Evolutionary conservation across 192 early-diverging fungal genomes (phyloP), one percentile per base, ranked within the genome.

Genomic region (Coemansia sp.): DNA sequence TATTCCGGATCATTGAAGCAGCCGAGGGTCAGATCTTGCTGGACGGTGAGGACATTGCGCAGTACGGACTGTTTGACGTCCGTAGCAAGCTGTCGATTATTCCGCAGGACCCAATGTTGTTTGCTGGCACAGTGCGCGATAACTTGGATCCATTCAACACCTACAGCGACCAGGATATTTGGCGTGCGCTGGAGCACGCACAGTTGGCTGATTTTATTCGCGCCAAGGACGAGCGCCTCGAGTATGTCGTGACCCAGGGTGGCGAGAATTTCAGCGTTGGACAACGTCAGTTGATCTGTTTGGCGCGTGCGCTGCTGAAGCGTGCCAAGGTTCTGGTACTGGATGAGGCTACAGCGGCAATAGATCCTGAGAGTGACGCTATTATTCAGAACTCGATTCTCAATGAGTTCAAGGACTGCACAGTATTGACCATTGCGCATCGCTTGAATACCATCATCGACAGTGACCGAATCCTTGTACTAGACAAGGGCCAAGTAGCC

Each of bases 121-220:
- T 94, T 71, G 86, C 83, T 11, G 90, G 90, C 29, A 90, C 90
- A 2, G 79, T 96, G 52, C 88, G 96, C 22, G 86, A 87, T 47
- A 96, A 96, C 71, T 72, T 96, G 66, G 95, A 98, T 68, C 94
- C 94, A 0, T 91, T 94, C 61, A 77, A 78, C 46, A 85, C 88
- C 49, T 87, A 92, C 66, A 69, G 82, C 49, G 95, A 97, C 73
- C 77, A 79, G 22, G 74, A 81, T 16, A 71, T 94, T 11, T 94
- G 90, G 90, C 74, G 71, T 0, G 89, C 88, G 20, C 79, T 96
- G 74, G 80, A 86, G 41, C 79, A 89, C n/a, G 91, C 92, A 3
- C 83, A 85, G 24, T 68, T 86, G 71, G 75, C 72, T 0, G 75
- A 77, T 15, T 33, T 57, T 42, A 4, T 63, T 41, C 60, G 60